Base-by-base conservation (phyloP, 1,284 basidiomycete genomes). In the Ganoderma resinaceum region DNA sequence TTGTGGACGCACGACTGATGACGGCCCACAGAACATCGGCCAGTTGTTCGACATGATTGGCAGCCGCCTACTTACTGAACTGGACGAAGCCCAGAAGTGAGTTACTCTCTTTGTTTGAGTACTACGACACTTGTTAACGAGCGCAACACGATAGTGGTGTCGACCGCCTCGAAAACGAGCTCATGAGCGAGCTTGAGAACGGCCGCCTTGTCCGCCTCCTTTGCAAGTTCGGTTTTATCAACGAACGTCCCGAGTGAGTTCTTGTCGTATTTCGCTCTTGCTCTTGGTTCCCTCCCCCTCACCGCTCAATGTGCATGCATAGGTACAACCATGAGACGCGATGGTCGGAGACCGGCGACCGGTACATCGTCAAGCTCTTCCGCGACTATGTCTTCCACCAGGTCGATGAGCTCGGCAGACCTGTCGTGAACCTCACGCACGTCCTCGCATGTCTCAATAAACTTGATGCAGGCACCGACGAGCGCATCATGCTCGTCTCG, bases 311-410 rank as follows among this genome's bases (percentile, higher is more conserved):
- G 4, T 35, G 1, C 73, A 23, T 20, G 5, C 26, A 2, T 73
- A 96, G 96, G 76, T 99, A 99, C 76, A 95, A 97, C 62, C 91
- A 95, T 64, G 97, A 99, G 78, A 90, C 95, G 2, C 88, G 96
- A 12, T 99, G 97, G 97, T 96, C 96, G 9, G 98, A 99, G 79
- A 98, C 97, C 1, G 98, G 98, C 16, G 98, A 99, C 78, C 87
- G 97, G 68, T 99, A 99, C 79, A 95, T 99, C 76, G 89, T 99
- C 85, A 98, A 98, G 84, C 88, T 99, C 62, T 99, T 99, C 87
- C 89, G 98, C 35, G 98, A 99, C 81, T 97, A 95, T 77, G 96
- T 99, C 55, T 99, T 99, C 83, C 98, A 99, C 79, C 95, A 97
- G 76, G 92, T 98, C 55, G 96, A 98, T 74, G 95, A 96, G 76